phyloP scores from a whole-genome alignment of 306 rosid genomes.

The Delonix regia region DNA sequence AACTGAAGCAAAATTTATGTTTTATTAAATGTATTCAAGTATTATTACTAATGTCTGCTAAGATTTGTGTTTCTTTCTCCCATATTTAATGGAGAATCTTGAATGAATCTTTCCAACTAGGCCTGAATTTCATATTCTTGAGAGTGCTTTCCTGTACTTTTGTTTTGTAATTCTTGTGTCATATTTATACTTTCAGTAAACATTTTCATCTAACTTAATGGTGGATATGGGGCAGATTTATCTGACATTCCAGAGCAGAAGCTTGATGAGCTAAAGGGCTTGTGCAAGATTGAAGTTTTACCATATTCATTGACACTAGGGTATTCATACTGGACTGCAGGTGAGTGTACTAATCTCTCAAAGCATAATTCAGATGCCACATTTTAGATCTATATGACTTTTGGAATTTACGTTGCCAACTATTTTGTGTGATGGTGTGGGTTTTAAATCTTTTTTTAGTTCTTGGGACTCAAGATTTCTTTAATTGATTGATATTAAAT shows the following conservation, averaged over 20 bases:
- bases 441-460: neutral
- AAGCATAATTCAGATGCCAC: slow-evolving; percentile 2
- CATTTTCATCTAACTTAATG: slow-evolving; percentile 22
- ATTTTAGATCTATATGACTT: neutral
- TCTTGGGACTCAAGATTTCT: neutral
- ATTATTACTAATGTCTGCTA: neutral
- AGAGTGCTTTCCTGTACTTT: neutral
- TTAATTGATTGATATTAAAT: neutral
- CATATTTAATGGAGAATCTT: neutral
- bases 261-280: slow-evolving; percentile 63
- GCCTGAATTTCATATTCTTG: neutral
- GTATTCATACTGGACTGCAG: slow-evolving; percentile 92
- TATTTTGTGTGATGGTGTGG: neutral
- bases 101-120: neutral
- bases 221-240: slow-evolving; percentile 55
- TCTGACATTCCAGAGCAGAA: slow-evolving; percentile 68
- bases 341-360: slow-evolving; percentile 48
- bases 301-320: slow-evolving; percentile 81
- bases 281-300: slow-evolving; percentile 78
- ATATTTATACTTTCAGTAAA: slow-evolving; percentile 9
- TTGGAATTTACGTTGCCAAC: neutral
- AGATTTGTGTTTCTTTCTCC: neutral
- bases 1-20: neutral
- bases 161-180: neutral
- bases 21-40: neutral